phyloP scores from a whole-genome alignment of 495 filamentous ascomycete genomes.

The Penicillium coprophilum region DNA sequence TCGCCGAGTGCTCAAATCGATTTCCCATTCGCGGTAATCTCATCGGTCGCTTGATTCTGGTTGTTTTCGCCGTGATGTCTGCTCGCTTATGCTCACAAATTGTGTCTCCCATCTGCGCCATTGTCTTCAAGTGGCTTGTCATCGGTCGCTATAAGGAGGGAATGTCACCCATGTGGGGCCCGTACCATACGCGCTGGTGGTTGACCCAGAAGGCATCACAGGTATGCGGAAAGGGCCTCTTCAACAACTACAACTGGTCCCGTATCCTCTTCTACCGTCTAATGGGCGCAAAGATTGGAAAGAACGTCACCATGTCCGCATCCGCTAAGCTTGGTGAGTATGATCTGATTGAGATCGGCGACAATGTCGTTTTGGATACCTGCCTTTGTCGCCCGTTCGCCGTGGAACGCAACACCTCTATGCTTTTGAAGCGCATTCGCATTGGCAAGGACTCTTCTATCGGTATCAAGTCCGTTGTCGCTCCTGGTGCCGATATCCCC shows the following conservation, averaged over 20 bases:
- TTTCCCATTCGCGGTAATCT: slow-evolving; percentile 25
- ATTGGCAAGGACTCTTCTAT: slow-evolving; percentile 37
- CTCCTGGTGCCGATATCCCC: slow-evolving; percentile 41
- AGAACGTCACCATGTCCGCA: slow-evolving; percentile 34
- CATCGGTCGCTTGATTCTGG: slow-evolving; percentile 34
- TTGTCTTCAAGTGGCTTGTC: slow-evolving; percentile 44
- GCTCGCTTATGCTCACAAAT: slow-evolving; percentile 27
- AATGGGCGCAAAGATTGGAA: slow-evolving; percentile 44
- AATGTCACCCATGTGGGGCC: slow-evolving; percentile 49
- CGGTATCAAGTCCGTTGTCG: slow-evolving; percentile 40
- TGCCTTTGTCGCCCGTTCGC: slow-evolving; percentile 44
- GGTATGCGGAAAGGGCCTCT: slow-evolving; percentile 41
- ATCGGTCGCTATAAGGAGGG: slow-evolving; percentile 45
- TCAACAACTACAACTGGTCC: slow-evolving; percentile 31
- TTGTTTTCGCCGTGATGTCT: slow-evolving; percentile 32
- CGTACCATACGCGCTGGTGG: slow-evolving; percentile 52
- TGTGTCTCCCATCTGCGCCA: slow-evolving; percentile 34
- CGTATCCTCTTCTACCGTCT: slow-evolving; percentile 41
- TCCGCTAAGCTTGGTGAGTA: slow-evolving; percentile 42
- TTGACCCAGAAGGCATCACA: slow-evolving; percentile 43
- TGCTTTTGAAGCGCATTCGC: slow-evolving; percentile 45
- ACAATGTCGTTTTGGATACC: slow-evolving; percentile 36
- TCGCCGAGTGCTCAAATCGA: slow-evolving; percentile 26
- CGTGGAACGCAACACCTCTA: slow-evolving; percentile 46
- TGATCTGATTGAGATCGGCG: slow-evolving; percentile 45